Evolutionary conservation across 2,329 filamentous ascomycete genomes (phyloP).

Genomic region (Akanthomyces dipterigenus): DNA sequence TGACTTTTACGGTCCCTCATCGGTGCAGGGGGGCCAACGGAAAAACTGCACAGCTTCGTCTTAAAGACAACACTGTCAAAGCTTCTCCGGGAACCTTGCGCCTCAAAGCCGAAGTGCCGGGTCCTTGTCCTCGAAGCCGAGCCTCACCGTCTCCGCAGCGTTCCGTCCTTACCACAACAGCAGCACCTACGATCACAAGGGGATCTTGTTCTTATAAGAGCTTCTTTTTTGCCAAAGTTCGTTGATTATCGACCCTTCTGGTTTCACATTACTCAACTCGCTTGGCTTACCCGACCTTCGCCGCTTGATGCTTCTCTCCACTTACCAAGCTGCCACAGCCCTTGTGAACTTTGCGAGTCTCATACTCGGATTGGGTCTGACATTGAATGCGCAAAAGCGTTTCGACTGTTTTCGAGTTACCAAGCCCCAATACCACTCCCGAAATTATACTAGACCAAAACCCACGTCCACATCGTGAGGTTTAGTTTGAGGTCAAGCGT

Average conservation of each 20-base stretch:
- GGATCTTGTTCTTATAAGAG: too few relatives aligned
- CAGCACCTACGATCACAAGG: neutral
- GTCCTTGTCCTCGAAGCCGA: neutral
- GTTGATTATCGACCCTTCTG: too few relatives aligned
- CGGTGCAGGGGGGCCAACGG: neutral
- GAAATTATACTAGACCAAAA: neutral
- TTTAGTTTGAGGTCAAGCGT: neutral
- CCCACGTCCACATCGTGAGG: neutral
- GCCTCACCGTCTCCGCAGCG: neutral
- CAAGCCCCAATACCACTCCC: neutral
- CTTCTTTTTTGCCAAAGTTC: too few relatives aligned
- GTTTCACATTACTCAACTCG: too few relatives aligned
- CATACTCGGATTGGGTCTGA: neutral
- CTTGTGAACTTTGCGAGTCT: neutral
- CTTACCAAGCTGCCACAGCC: neutral
- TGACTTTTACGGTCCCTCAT: neutral
- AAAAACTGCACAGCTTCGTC: neutral
- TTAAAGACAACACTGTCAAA: too few relatives aligned
- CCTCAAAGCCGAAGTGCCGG: neutral
- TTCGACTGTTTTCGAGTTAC: neutral
- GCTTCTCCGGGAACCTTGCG: neutral
- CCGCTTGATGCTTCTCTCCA: neutral
- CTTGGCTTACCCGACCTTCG: neutral
- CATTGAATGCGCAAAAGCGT: neutral
- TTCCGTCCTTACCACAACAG: neutral